phyloP scores from a whole-genome alignment of 129 eudicot genomes.

The Saussurea involucrata region DNA sequence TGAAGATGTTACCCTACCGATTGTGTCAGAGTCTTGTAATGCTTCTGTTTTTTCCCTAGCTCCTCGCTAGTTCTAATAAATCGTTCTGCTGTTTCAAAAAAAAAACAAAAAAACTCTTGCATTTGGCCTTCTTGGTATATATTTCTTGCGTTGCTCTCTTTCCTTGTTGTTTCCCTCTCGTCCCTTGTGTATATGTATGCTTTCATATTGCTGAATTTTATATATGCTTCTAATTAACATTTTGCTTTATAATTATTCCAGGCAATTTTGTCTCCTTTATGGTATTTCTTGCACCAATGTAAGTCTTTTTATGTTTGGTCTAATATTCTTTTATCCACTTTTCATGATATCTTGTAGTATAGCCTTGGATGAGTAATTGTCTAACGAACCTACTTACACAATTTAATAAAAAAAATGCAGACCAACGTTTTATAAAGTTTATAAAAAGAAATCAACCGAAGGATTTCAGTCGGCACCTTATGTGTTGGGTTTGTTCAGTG shows the following conservation, averaged over 20 bases:
- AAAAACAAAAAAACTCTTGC: no score
- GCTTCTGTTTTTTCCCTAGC: no score
- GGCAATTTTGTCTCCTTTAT: constrained; percentile 59
- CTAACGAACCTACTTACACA: background rate
- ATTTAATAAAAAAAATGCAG: constrained; percentile 25
- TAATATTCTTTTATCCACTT: no score
- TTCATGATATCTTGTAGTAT: background rate
- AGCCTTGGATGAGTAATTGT: background rate
- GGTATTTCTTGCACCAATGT: constrained; percentile 75
- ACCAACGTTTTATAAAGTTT: constrained; percentile 58
- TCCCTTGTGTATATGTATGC: background rate
- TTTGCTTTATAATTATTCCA: constrained; percentile 9
- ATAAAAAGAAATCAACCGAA: constrained; percentile 69
- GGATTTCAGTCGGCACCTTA: constrained; percentile 72
- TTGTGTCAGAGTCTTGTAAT: no score
- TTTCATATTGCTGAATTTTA: no score
- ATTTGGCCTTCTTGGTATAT: constrained; percentile 23
- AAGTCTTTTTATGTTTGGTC: constrained; percentile 17
- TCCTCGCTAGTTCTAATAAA: no score
- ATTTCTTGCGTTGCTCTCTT: background rate
- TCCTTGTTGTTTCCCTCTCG: background rate
- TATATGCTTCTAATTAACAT: background rate
- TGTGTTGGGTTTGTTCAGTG: constrained; percentile 66
- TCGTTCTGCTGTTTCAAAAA: no score
- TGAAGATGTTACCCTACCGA: no score